Percentiles rank a stretch among this genome's conserved stretches.
Evolutionary conservation across 345 rosid genomes (phyloP).

Genomic region (Trapa bicornis): DNA sequence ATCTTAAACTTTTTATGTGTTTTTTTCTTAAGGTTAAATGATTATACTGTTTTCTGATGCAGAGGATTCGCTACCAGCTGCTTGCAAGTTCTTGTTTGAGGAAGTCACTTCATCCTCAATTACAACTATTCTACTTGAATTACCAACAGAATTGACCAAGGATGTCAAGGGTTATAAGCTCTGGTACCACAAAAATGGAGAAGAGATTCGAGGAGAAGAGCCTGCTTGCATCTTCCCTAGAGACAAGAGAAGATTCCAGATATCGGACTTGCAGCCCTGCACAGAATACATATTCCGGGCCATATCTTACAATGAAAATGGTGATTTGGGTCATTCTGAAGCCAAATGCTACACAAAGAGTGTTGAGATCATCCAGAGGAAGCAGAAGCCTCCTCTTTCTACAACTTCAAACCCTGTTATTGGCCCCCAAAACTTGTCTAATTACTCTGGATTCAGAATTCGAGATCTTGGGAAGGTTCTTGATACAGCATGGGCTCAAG

Average conservation of each 20-base stretch:
- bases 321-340: slow-evolving; percentile 64
- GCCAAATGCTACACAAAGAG: slow-evolving; percentile 26
- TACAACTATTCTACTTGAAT: slow-evolving; percentile 56
- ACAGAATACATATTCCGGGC: slow-evolving; percentile 59
- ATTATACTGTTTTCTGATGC: not conserved
- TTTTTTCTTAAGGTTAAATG: not conserved
- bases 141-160: slow-evolving; percentile 26
- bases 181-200: slow-evolving; percentile 71
- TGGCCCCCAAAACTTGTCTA: slow-evolving; percentile 17
- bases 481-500: slow-evolving; percentile 58
- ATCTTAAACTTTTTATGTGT: not conserved
- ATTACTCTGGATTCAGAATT: slow-evolving; percentile 54
- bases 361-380: no score
- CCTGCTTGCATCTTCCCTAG: slow-evolving; percentile 48
- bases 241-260: slow-evolving; percentile 31
- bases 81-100: slow-evolving; percentile 84
- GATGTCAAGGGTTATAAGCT: slow-evolving; percentile 76
- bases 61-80: slow-evolving; percentile 66
- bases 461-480: slow-evolving; percentile 61
- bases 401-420: slow-evolving; percentile 14
- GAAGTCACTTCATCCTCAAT: slow-evolving; percentile 59
- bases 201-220: slow-evolving; percentile 46
- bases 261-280: slow-evolving; percentile 72
- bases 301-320: slow-evolving; percentile 44
- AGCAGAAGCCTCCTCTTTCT: not conserved